Conservation (phyloP, 148 eudicot genomes). For the Agrostemma githago region DNA sequence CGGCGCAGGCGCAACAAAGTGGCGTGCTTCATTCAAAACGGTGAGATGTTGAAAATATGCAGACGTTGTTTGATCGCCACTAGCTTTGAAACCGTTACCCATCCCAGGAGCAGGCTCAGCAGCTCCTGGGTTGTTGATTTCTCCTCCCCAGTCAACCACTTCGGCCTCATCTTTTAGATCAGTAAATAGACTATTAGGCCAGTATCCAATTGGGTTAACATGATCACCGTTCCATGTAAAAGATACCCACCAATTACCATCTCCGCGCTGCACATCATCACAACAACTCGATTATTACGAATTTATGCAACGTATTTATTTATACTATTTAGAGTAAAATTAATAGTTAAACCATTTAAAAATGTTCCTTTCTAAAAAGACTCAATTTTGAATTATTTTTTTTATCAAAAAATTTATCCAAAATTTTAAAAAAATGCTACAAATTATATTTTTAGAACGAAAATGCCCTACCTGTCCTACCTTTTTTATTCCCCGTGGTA, state of each 20-base stretch:
- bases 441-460: no score
- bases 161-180: slow-evolving; percentile 3
- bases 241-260: slow-evolving; percentile 18
- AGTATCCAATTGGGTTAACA: slow-evolving; percentile 1
- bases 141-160: slow-evolving; percentile 21
- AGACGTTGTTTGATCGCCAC: not conserved
- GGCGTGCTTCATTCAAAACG: not conserved
- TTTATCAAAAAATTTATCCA: no score
- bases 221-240: not conserved
- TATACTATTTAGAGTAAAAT: no score
- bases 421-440: no score
- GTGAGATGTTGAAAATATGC: not conserved
- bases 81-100: not conserved
- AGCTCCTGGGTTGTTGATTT: not conserved
- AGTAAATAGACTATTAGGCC: slow-evolving; percentile 11
- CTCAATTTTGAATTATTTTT: no score
- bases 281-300: no score
- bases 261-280: not conserved
- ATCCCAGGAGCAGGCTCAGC: not conserved
- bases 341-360: no score
- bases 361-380: no score
- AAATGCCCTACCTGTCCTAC: no score
- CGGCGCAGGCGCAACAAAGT: not conserved
- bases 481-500: no score
- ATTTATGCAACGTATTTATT: no score